phyloP scores from a whole-genome alignment of 805 yeast genomes.

The Tetrapisispora taiwanensis region DNA sequence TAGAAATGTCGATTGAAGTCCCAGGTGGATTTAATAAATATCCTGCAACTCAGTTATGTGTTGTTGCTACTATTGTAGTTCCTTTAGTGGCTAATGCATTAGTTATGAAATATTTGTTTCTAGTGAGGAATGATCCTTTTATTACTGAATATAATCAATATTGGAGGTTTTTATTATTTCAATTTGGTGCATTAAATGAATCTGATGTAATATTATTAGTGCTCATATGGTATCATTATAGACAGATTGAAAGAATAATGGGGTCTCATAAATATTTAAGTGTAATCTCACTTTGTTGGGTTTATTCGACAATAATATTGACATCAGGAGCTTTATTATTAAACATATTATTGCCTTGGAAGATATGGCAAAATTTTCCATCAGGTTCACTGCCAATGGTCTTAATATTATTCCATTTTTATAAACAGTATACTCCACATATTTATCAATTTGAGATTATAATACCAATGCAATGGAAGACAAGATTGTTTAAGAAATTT shows the following conservation, averaged over 20 bases:
- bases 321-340: slow-evolving; percentile 27
- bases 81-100: slow-evolving; percentile 23
- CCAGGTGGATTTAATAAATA: slow-evolving; percentile 14
- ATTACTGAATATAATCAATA: slow-evolving; percentile 45
- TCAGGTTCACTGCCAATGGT: slow-evolving; percentile 37
- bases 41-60: slow-evolving; percentile 23
- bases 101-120: slow-evolving; percentile 21
- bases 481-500: not conserved
- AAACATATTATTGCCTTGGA: slow-evolving; percentile 27
- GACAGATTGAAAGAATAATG: slow-evolving; percentile 46
- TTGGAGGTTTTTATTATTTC: slow-evolving; percentile 44
- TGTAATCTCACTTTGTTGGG: slow-evolving; percentile 33
- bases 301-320: slow-evolving; percentile 39
- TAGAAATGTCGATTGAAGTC: slow-evolving; percentile 11
- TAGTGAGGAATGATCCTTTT: slow-evolving; percentile 35
- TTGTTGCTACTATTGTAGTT: slow-evolving; percentile 18
- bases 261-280: slow-evolving; percentile 48
- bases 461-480: slow-evolving; percentile 23
- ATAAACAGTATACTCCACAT: slow-evolving; percentile 33
- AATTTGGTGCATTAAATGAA: slow-evolving; percentile 46
- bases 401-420: slow-evolving; percentile 32
- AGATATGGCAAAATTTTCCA: slow-evolving; percentile 33
- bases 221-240: slow-evolving; percentile 40
- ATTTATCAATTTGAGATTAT: slow-evolving; percentile 32
- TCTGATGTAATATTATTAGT: slow-evolving; percentile 42